Evolutionary conservation across 2,329 filamentous ascomycete species (phyloP), one percentile per base, ranked within the genome.

Genomic region (Emydomyces testavorans): DNA sequence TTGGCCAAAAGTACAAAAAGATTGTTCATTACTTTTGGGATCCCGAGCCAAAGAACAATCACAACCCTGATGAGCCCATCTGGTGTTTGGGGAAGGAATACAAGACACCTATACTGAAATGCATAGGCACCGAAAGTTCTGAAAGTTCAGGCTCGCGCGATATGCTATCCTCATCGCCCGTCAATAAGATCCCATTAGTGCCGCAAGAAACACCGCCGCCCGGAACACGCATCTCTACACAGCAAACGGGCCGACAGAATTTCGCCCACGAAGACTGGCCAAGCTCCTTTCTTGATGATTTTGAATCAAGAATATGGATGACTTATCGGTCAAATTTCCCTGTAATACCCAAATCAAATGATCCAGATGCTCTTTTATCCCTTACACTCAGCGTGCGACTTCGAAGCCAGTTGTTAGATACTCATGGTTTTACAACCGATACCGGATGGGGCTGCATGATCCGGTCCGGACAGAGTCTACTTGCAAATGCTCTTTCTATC

Each of bases 371-470:
- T 11, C 63, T 73, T 1, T 74, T 81, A 3, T 72, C 79, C 6
- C 78, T 96, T 70, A 93, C 86, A 2, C 78, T 96, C 50, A 73
- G 85, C 1, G 90, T 94, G 66, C 82, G 88, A 43, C 72, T 96
- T 56, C 84, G 88, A 59, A 89, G 75, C 46, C 83, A 87, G 59
- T 70, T 96, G 4, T 76, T 79, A 8, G 86, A 94, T 41, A 78
- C 85, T 49, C 74, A 75, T 21, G 88, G 85, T 3, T 98, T 96
- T 66, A 84, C 86, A 8, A 90, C 87, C 1, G 92, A 98, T 63
- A 89, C 86, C 7, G 92, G 92, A 44, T 98, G 93, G 88, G 92
- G 92, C 0, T 98, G 92, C 62, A 98, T 98, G 92, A 96, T 98
- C 57, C 76, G 92, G 51, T 95, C 90, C 4, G 92, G 92, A 2